Percentiles rank a stretch among this genome's conserved stretches.
Conservation (phyloP, 805 yeast genomes). For the Candida railenensis region DNA sequence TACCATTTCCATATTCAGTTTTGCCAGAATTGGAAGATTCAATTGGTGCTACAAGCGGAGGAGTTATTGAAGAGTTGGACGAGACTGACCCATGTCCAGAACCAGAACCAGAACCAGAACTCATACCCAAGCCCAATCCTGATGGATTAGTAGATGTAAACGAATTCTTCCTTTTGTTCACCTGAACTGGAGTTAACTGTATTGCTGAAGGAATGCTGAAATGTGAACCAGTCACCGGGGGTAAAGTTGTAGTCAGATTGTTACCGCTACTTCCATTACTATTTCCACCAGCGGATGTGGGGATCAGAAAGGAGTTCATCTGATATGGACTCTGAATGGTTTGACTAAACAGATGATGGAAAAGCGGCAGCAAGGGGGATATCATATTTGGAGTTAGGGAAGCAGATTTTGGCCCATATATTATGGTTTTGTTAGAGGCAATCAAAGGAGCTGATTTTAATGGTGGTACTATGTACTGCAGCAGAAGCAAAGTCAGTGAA, state of each 20-base stretch:
- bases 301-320: background rate
- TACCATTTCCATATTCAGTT: background rate
- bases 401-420: slow-evolving; percentile 17
- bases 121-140: background rate
- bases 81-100: background rate
- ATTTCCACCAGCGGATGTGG: background rate
- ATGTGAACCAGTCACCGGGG: slow-evolving; percentile 6
- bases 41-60: slow-evolving; percentile 6
- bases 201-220: slow-evolving; percentile 9
- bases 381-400: slow-evolving; percentile 30
- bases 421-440: slow-evolving; percentile 14
- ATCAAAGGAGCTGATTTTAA: slow-evolving; percentile 5
- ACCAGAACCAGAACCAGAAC: background rate
- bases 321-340: slow-evolving; percentile 5
- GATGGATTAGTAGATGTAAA: background rate
- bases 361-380: slow-evolving; percentile 40
- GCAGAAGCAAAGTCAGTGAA: background rate
- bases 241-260: slow-evolving; percentile 7
- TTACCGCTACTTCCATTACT: slow-evolving; percentile 2
- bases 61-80: slow-evolving; percentile 5
- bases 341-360: slow-evolving; percentile 36
- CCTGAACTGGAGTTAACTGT: slow-evolving; percentile 5
- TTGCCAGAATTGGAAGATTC: slow-evolving; percentile 4
- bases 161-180: background rate
- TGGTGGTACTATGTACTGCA: slow-evolving; percentile 3